These are phyloP conservation scores for Boletus sp. DNA, from an alignment of 768 basidiomycete genomes.

Conservation along the genomic window DNA sequence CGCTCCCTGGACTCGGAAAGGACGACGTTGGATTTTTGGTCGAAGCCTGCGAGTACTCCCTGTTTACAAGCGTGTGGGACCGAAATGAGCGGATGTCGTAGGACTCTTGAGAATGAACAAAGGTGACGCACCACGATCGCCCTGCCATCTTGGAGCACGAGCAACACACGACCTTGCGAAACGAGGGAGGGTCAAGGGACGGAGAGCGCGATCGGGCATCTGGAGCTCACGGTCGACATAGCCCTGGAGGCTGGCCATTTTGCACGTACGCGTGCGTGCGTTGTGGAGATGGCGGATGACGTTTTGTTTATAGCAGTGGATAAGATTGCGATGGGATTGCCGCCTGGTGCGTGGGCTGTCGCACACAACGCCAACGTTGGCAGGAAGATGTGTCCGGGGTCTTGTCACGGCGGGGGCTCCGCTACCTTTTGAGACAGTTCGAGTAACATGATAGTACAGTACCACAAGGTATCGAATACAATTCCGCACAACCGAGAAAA, in stretches of 20 bases:
- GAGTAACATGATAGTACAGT: too few species aligned
- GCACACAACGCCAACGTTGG: background rate
- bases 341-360: background rate
- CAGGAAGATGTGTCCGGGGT: background rate
- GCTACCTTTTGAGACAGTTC: too few species aligned
- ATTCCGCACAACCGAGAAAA: background rate
- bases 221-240: slow-evolving; percentile 76
- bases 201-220: background rate
- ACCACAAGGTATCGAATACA: too few species aligned
- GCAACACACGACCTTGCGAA: slow-evolving; percentile 74
- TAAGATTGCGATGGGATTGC: background rate
- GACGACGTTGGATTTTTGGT: slow-evolving; percentile 95
- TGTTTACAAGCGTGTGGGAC: slow-evolving; percentile 27
- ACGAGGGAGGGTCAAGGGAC: background rate
- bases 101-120: background rate
- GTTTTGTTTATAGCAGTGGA: background rate
- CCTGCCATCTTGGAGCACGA: slow-evolving; percentile 95
- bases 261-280: slow-evolving; percentile 19
- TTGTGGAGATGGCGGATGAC: slow-evolving; percentile 3
- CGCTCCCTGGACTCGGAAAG: slow-evolving; percentile 92
- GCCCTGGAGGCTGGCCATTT: slow-evolving; percentile 87
- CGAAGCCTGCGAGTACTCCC: slow-evolving; percentile 90
- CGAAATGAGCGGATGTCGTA: background rate
- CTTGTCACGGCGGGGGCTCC: background rate
- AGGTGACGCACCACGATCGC: slow-evolving; percentile 74